Evolutionary conservation across 768 basidiomycete genomes (phyloP), one percentile per base, ranked within the genome.

Genomic region (Tephrocybe sp.): DNA sequence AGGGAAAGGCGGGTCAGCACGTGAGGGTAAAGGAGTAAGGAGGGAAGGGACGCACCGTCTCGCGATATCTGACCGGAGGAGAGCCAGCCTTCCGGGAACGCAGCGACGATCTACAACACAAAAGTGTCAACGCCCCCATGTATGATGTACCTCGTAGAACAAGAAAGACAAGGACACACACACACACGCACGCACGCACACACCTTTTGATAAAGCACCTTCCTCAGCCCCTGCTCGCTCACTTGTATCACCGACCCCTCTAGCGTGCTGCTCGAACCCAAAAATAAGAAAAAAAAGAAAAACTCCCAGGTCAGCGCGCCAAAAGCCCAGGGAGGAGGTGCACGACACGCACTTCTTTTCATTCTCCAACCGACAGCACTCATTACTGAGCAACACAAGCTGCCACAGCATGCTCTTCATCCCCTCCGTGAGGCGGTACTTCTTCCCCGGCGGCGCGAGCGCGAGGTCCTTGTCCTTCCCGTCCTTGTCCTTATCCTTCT

Each of bases 331-430:
- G 24, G 15, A 30, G 43, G 38, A 25, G 20, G 6, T 5, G 55
- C 1, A 5, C 9, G 50, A 54, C 11, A 45, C 10, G 62, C 59
- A 84, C 82, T 82, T 81, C 62, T 84, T 84, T 73, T 84, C 83
- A 51, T 83, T 83, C 69, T 83, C 77, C 53, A 78, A 46, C 53
- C 88, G 74, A 68, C 88, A 90, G 48, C 85, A 85, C 70, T 92
- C 88, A 61, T 93, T 92, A 64, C 89, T 92, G 51, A 93, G 62
- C 63, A 84, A 74, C 48, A 91, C 88, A 6, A 93, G 73, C 65
- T 86, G 79, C 89, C 89, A 94, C 56, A 94, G 81, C 24, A 83
- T 78, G 34, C 66, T 67, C 73, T 90, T 90, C 88, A 95, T 90
- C 53, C 66, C 64, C 51, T 94, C 93, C 33, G 87, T 90, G 73